Evolutionary conservation across 1,139 yeast species (phyloP).

Genomic region (Candida sp.): DNA sequence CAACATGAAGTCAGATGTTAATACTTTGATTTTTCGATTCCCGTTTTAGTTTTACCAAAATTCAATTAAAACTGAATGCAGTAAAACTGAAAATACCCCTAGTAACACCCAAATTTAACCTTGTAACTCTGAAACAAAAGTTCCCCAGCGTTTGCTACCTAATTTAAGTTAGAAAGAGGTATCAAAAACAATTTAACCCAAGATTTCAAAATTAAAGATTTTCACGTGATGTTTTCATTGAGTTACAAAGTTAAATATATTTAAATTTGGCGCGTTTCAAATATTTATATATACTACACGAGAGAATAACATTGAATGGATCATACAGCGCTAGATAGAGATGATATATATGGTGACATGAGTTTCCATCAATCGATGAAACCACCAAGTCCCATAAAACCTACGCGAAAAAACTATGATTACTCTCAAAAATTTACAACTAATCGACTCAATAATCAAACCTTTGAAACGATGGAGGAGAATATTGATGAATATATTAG

Average conservation of each 20-base stretch:
- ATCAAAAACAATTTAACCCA: not conserved
- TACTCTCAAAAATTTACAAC: not conserved
- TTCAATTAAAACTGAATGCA: too few relatives aligned
- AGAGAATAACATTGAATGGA: not conserved
- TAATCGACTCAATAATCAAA: not conserved
- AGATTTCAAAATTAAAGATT: not conserved
- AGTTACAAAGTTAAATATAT: too few relatives aligned
- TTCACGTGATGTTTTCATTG: not conserved
- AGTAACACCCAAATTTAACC: too few relatives aligned
- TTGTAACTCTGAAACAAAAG: too few relatives aligned
- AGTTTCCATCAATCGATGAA: not conserved
- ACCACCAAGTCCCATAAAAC: not conserved
- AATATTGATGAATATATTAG: slow-evolving; percentile 1
- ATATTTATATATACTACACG: too few relatives aligned
- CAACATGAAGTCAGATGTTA: too few relatives aligned
- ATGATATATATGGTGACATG: not conserved
- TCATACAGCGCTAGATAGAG: not conserved
- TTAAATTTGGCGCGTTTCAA: too few relatives aligned
- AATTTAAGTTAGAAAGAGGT: too few relatives aligned
- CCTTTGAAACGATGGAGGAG: not conserved
- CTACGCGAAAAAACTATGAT: not conserved
- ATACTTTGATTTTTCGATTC: too few relatives aligned
- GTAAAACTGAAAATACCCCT: too few relatives aligned
- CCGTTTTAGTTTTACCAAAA: too few relatives aligned
- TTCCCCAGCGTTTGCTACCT: too few relatives aligned